Percentiles rank a stretch among this genome's conserved stretches.
Conservation (phyloP, 2,329 filamentous ascomycete genomes). For the Apiospora arundinis region DNA sequence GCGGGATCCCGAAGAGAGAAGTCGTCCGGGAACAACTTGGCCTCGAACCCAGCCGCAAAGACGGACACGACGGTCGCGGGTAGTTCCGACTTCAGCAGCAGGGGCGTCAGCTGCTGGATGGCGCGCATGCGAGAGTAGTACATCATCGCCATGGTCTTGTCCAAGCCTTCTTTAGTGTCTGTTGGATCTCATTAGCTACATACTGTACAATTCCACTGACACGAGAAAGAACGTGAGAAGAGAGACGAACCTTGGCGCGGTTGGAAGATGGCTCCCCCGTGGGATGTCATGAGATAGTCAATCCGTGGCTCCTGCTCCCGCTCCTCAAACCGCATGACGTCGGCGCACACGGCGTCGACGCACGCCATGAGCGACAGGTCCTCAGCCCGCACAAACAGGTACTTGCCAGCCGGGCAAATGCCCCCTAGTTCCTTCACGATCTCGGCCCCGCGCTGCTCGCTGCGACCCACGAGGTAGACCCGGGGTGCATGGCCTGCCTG, state of each 20-base stretch:
- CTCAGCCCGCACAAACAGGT: constrained; percentile 39
- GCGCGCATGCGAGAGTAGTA: constrained; percentile 42
- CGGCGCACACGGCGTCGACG: constrained; percentile 40
- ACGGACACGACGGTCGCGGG: constrained; percentile 21
- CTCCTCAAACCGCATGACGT: constrained; percentile 37
- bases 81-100: constrained; percentile 28
- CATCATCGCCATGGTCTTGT: constrained; percentile 36
- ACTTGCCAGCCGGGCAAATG: constrained; percentile 39
- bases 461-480: constrained; percentile 36
- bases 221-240: no score
- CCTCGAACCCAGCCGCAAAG: constrained; percentile 15
- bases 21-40: constrained; percentile 20
- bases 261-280: constrained; percentile 29
- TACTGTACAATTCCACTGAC: background rate
- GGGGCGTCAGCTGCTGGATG: constrained; percentile 35
- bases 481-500: constrained; percentile 8
- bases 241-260: background rate
- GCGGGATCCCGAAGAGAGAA: constrained; percentile 3
- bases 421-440: constrained; percentile 37
- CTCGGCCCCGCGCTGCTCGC: constrained; percentile 31
- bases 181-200: background rate
- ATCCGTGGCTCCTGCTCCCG: constrained; percentile 34
- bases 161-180: constrained; percentile 42
- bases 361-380: constrained; percentile 43
- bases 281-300: constrained; percentile 42